Conservation (phyloP, 23 red algal species). For the Gracilaria domingensis region DNA sequence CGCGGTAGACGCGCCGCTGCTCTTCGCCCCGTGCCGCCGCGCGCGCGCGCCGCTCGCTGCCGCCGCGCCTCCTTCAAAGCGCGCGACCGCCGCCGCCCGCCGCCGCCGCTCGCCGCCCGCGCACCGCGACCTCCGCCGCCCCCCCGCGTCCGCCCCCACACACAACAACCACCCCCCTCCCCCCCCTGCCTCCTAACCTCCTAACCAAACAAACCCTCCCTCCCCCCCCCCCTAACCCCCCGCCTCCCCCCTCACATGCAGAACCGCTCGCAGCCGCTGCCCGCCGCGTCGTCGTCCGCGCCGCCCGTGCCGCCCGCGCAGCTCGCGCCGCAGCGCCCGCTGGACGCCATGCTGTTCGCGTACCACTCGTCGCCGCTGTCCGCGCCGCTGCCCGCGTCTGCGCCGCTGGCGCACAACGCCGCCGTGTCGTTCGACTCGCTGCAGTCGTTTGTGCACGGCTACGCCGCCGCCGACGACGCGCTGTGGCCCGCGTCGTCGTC, state of each 20-base stretch:
- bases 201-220: too few species aligned
- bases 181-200: too few species aligned
- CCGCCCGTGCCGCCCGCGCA: neutral
- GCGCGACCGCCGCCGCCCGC: neutral
- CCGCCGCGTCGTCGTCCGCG: neutral
- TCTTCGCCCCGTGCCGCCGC: neutral
- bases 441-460: conserved; percentile 21
- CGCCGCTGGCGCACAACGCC: neutral
- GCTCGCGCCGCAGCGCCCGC: neutral
- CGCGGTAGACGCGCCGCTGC: neutral
- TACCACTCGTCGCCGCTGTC: neutral
- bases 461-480: neutral
- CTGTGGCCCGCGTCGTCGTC: neutral
- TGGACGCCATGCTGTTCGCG: neutral
- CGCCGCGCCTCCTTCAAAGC: neutral
- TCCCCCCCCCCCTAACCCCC: too few species aligned
- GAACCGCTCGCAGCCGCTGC: neutral
- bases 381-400: neutral
- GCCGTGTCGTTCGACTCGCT: conserved; percentile 22
- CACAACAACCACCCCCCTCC: too few species aligned
- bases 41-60: neutral
- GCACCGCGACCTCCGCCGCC: neutral
- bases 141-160: neutral
- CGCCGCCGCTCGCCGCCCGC: neutral
- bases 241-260: too few species aligned